Evolutionary conservation across 2,329 filamentous ascomycete species (phyloP), one percentile per base, ranked within the genome.

Genomic region (Clonostachys solani): DNA sequence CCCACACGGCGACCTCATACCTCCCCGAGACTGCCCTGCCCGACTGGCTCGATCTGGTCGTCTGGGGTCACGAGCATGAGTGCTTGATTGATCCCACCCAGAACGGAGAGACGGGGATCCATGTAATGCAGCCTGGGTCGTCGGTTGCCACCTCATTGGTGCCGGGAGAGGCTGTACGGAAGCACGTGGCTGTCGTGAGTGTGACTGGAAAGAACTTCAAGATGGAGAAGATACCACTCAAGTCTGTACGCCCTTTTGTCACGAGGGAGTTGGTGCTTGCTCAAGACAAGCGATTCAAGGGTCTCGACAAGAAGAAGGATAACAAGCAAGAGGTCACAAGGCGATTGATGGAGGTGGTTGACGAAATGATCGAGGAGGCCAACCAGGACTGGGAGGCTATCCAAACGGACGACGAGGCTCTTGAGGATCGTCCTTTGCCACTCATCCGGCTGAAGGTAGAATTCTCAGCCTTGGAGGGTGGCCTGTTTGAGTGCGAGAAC

Each of bases 21-120:
- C 77, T 99, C 0, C 92, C 95, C 0, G 95, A 99, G 60, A 90
- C 87, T 56, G 94, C 96, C 58, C 74, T 99, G 1, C 95, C 94
- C 0, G 84, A 90, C 16, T 97, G 95, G 71, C 73, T 99, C 52
- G 87, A 99, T 60, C 75, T 99, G 5, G 83, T 99, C 0, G 80
- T 99, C 44, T 99, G 94, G 94, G 94, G 94, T 4, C 94, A 99
- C 59, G 94, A 99, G 66, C 94, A 99, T 61, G 92, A 99, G 64
- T 99, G 94, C 60, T 65, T 92, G 8, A 95, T 99, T 53, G 84
- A 96, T 41, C 94, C 94, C 1, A 72, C 74, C 2, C 75, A 83
- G 42, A 99, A 97, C 57, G 81, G 87, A 0, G 90, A 96, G 59
- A 96, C 86, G 43, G 87, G 86, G 1, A 99, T 99, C 56, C 84